These are phyloP conservation scores for Kokia cookei DNA, from an alignment of 441 rosid species.

Conservation along the genomic window DNA sequence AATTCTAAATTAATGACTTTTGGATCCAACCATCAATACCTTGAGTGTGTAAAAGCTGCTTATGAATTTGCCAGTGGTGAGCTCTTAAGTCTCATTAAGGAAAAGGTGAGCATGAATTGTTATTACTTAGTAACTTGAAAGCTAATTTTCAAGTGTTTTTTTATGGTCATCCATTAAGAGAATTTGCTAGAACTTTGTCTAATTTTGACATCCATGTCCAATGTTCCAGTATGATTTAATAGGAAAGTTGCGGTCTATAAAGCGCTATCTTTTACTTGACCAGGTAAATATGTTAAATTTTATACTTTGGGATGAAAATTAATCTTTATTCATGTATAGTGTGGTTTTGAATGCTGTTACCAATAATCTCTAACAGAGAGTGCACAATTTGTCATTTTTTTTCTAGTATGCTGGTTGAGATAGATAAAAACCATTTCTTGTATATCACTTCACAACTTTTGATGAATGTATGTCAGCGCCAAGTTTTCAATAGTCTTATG, in stretches of 20 bases:
- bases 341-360: not conserved
- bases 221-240: slow-evolving; percentile 72
- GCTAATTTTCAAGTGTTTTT: not conserved
- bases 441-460: not conserved
- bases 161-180: not conserved
- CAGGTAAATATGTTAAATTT: slow-evolving; percentile 53
- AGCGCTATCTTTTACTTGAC: slow-evolving; percentile 96
- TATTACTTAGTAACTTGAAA: not conserved
- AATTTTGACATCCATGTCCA: slow-evolving; percentile 8
- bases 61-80: slow-evolving; percentile 87
- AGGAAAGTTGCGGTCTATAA: slow-evolving; percentile 86
- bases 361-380: not conserved
- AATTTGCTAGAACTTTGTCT: slow-evolving; percentile 7
- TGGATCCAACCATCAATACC: slow-evolving; percentile 90
- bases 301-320: not conserved
- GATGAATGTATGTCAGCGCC: not conserved
- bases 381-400: not conserved
- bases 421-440: not conserved
- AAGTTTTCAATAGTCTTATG: not conserved
- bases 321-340: not conserved
- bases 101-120: slow-evolving; percentile 46
- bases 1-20: slow-evolving; percentile 73
- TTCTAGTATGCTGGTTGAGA: not conserved
- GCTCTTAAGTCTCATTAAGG: slow-evolving; percentile 76
- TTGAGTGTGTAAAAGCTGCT: slow-evolving; percentile 87